Evolutionary conservation across 148 eudicot species (phyloP).

Genomic region (Euryodendron excelsum): DNA sequence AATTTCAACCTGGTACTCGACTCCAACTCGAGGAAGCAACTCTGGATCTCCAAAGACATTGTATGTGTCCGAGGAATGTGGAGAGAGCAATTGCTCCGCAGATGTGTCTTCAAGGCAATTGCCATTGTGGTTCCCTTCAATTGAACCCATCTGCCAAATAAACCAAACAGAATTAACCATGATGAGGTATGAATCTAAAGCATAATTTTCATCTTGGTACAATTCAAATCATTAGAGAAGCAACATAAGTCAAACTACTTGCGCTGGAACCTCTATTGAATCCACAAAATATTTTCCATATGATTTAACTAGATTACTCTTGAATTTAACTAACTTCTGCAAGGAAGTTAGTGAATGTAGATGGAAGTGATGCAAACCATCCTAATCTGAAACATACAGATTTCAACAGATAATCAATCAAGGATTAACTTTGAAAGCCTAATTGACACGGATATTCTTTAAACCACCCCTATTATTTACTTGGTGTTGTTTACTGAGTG

Average conservation of each 20-base stretch:
- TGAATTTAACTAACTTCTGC: neutral
- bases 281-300: neutral
- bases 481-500: neutral
- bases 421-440: neutral
- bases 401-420: neutral
- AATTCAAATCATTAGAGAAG: conserved; percentile 1
- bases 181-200: neutral
- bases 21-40: conserved; percentile 59
- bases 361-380: neutral
- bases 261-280: neutral
- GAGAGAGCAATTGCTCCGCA: conserved; percentile 21
- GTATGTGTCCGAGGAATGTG: conserved; percentile 15
- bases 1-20: conserved; percentile 58
- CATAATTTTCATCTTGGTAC: neutral
- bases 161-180: conserved; percentile 6
- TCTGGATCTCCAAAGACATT: conserved; percentile 47
- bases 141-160: conserved; percentile 41
- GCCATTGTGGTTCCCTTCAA: conserved; percentile 27
- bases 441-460: neutral
- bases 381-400: neutral
- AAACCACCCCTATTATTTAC: neutral
- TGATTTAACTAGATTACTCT: neutral
- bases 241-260: neutral
- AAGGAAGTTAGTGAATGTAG: neutral
- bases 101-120: conserved; percentile 24